Base-by-base conservation (phyloP, 1,139 yeast genomes). In the Pichia sp. region DNA sequence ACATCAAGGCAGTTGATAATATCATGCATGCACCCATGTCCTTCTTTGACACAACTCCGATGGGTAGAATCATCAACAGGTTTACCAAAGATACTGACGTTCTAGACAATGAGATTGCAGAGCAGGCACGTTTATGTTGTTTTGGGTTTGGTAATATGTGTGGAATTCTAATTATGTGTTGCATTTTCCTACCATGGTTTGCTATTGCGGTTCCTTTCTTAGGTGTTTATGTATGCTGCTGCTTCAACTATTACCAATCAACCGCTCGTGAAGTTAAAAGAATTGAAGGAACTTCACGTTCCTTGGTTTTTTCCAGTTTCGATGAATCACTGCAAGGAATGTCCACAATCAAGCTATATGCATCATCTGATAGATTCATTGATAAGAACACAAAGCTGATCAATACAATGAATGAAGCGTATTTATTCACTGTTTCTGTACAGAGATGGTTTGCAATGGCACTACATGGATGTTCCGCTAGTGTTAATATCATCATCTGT, bases 31-130 rank as follows among this genome's bases (percentile, higher is more conserved):
- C 81, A 39, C 94, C 88, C 26, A 75, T 77, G 82, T 56, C 76
- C 3, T 79, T 67, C 48, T 64, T 78, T 46, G 87, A 79, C 49
- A 67, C 82, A 1, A 75, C 84, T 0, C 87, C 87, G 5, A 57
- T 78, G 46, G 87, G 91, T 6, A 66, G 91, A 44, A 72, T 81
- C 37, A 59, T 81, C 52, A 81, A 80, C 53, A 62, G 91, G 44
- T 79, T 78, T 54, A 80, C 94, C 1, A 85, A 83, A 51, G 96
- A 86, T 57, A 80, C 93, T 0, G 94, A 85, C 53, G 77, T 79
- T 23, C 62, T 85, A 49, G 96, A 86, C 55, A 82, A 81, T 52
- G 86, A 80, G 50, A 63, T 78, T 38, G 72, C 78, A 29, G 81
- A 76, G 46, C 77, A 73, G 52, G 46, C 73, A 33, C 66, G 83